Evolutionary conservation across 495 filamentous ascomycete species (phyloP).

Genomic region (Aspergillus avenaceus): DNA sequence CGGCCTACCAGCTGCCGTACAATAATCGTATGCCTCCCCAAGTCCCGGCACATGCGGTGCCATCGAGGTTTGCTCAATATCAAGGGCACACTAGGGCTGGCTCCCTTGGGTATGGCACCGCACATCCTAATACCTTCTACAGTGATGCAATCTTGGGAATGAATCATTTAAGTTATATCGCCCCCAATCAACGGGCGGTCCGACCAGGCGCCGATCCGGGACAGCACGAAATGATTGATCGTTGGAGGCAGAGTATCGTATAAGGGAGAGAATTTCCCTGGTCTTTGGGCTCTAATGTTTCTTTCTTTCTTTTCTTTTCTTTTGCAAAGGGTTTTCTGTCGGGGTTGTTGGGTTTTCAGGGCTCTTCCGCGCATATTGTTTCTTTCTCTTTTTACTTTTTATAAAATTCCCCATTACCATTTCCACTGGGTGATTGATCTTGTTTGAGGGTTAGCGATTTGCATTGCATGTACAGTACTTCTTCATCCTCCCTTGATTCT

Average conservation of each 20-base stretch:
- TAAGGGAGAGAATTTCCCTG: conserved; percentile 11
- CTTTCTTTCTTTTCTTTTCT: conserved; percentile 7
- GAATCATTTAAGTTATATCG: conserved; percentile 33
- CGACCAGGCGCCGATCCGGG: conserved; percentile 42
- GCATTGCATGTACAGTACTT: background rate
- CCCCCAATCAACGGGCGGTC: conserved; percentile 29
- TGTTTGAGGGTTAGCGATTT: conserved; percentile 11
- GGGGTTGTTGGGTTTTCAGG: background rate
- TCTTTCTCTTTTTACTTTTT: too few relatives aligned
- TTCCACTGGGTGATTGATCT: background rate
- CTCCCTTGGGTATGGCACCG: conserved; percentile 25
- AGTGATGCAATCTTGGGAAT: conserved; percentile 29
- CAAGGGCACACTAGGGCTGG: conserved; percentile 11
- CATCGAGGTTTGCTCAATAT: conserved; percentile 16
- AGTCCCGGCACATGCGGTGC: conserved; percentile 18
- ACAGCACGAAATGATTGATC: conserved; percentile 78
- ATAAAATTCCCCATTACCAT: too few relatives aligned
- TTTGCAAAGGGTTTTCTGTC: conserved; percentile 3
- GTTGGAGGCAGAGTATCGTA: conserved; percentile 79
- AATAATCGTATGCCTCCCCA: conserved; percentile 31
- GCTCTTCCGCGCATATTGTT: conserved; percentile 8
- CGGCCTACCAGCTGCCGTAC: conserved; percentile 11
- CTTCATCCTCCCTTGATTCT: background rate
- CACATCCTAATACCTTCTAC: conserved; percentile 26
- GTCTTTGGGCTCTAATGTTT: too few relatives aligned